Base-by-base conservation (phyloP, 2,329 filamentous ascomycete species). In the Alternaria sp. region DNA sequence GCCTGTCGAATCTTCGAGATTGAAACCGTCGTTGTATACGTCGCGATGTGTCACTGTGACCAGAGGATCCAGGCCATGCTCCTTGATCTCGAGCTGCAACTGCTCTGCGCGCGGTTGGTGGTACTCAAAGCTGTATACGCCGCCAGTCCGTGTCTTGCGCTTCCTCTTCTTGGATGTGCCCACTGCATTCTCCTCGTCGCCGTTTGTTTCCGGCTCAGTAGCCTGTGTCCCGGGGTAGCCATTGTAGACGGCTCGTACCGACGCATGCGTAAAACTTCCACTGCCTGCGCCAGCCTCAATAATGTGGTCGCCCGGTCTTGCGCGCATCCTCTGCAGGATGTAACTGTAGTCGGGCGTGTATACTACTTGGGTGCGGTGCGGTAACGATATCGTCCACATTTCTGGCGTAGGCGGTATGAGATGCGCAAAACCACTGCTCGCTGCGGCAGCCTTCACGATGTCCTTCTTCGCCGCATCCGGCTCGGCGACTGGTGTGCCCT, bases 321-420 rank as follows among this genome's bases (percentile, higher is more conserved):
- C 92, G 30, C 91, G 87, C 72, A 96, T 86, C 33, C 92, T 86
- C 72, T 94, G 91, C 11, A 96, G 83, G 53, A 96, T 88, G 75
- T 94, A 96, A 82, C 92, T 94, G 81, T 94, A 94, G 78, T 96
- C 92, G 15, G 92, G 92, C 0, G 91, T 94, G 78, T 96, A 96
- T 57, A 96, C 92, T 41, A 96, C 92, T 76, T 96, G 92, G 0
- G 92, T 96, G 64, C 92, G 86, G 77, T 96, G 92, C 2, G 92
- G 92, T 51, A 96, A 81, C 61, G 90, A 92, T 58, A 87, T 87
- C 0, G 92, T 96, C 92, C 92, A 96, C 21, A 92, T 85, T 78
- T 96, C 92, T 5, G 92, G 92, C 0, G 92, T 94, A 0, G 92
- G 92, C 12, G 90, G 89, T 15, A 96, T 84, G 18, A 96, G 83